Percentiles rank a stretch among this genome's conserved stretches.
Evolutionary conservation across 164 flowering plant genomes (phyloP).

Genomic region (Chimonanthus praecox): DNA sequence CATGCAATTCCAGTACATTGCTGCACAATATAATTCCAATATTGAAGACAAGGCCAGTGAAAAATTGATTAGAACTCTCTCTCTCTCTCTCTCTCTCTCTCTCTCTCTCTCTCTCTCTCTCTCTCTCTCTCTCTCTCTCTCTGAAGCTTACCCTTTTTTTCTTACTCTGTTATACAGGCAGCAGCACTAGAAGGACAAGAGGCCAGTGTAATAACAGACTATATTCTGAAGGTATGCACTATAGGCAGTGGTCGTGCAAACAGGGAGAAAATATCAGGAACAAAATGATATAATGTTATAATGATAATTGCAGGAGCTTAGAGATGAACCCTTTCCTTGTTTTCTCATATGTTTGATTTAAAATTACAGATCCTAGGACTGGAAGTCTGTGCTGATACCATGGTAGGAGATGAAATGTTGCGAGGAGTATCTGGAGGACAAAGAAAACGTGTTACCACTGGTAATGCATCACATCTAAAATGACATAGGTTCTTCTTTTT

Average conservation of each 20-base stretch:
- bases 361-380: slow-evolving; percentile 38
- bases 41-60: no score
- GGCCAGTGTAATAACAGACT: slow-evolving; percentile 60
- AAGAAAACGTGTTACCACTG: slow-evolving; percentile 43
- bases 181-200: slow-evolving; percentile 64
- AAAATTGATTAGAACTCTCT: no score
- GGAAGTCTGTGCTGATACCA: slow-evolving; percentile 45
- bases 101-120: no score
- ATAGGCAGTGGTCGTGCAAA: background rate
- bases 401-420: slow-evolving; percentile 45
- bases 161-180: slow-evolving; percentile 38
- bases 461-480: slow-evolving; percentile 15
- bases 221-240: slow-evolving; percentile 48
- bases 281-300: no score
- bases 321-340: background rate
- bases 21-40: no score
- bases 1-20: no score
- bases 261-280: background rate
- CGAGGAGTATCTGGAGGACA: slow-evolving; percentile 55
- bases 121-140: no score
- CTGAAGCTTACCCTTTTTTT: background rate
- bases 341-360: background rate
- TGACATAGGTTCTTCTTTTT: background rate
- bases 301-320: background rate
- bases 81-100: no score